phyloP scores from a whole-genome alignment of 73 alveolate species.

The Strombidium stylifer region DNA sequence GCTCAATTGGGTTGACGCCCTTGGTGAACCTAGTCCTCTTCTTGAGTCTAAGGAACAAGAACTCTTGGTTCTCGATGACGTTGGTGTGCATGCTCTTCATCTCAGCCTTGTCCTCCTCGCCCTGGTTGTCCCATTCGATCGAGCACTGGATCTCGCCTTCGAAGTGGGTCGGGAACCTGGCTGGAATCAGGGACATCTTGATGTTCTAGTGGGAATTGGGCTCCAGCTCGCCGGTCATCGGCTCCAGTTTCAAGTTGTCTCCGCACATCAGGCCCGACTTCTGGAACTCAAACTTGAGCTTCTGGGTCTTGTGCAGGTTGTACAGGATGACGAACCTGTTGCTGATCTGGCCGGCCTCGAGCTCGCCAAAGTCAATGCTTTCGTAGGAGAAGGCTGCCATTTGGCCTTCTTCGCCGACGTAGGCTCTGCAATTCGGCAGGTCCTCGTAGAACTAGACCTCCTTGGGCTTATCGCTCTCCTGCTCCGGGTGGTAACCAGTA shows the following conservation, averaged over 20 bases:
- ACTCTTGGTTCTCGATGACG: constrained; percentile 43
- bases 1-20: constrained; percentile 28
- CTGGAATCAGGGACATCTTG: constrained; percentile 72
- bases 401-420: constrained; percentile 61
- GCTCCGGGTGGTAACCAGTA: constrained; percentile 56
- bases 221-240: constrained; percentile 72
- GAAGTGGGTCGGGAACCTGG: constrained; percentile 81
- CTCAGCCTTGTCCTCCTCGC: constrained; percentile 40
- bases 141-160: constrained; percentile 92
- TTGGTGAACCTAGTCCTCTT: constrained; percentile 54
- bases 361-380: constrained; percentile 98
- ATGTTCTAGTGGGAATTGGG: constrained; percentile 76
- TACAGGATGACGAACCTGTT: constrained; percentile 91
- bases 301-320: constrained; percentile 82
- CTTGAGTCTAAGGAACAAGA: constrained; percentile 70
- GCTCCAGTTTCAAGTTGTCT: constrained; percentile 83
- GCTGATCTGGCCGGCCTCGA: constrained; percentile 78
- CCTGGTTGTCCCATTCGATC: constrained; percentile 78
- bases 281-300: constrained; percentile 88
- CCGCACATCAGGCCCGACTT: constrained; percentile 93
- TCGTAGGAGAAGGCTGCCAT: constrained; percentile 94
- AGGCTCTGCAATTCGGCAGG: constrained; percentile 64
- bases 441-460: constrained; percentile 60
- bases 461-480: constrained; percentile 25
- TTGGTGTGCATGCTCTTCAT: constrained; percentile 44